Conservation (phyloP, 1,284 basidiomycete species). For the Sanghuangporus weigelae region DNA sequence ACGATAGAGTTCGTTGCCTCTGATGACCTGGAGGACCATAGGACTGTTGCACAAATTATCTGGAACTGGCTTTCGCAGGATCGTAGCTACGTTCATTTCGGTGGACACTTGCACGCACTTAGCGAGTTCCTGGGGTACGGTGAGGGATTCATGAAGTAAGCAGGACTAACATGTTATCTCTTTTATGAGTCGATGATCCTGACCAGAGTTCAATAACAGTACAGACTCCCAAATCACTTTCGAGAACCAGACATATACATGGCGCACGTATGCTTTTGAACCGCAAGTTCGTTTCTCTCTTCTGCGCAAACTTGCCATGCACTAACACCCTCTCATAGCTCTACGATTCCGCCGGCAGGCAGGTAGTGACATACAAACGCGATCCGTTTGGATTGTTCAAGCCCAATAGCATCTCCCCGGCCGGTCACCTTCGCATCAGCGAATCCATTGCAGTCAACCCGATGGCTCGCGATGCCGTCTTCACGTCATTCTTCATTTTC, state of each 20-base stretch:
- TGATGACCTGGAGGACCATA: not conserved
- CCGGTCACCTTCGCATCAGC: not conserved
- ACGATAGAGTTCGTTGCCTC: not conserved
- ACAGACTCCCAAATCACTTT: not conserved
- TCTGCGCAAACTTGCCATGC: not conserved
- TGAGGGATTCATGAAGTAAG: slow-evolving; percentile 4
- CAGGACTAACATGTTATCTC: not conserved
- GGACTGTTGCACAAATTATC: not conserved
- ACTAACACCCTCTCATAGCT: not conserved
- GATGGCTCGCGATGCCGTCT: not conserved
- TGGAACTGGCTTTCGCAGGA: slow-evolving; percentile 1
- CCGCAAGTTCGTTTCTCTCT: not conserved
- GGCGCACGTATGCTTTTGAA: not conserved
- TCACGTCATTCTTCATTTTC: slow-evolving; percentile 8
- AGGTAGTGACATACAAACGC: not conserved
- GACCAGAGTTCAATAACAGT: not conserved
- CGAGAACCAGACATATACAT: not conserved
- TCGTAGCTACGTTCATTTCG: not conserved
- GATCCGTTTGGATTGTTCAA: not conserved
- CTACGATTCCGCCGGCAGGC: not conserved
- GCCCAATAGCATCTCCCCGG: not conserved
- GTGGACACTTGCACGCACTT: not conserved
- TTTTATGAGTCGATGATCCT: not conserved
- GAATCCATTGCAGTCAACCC: not conserved
- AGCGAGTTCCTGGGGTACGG: not conserved